Evolutionary conservation across 1,284 basidiomycete genomes (phyloP), one percentile per base, ranked within the genome.

Genomic region (Xerocomus minutiporus): DNA sequence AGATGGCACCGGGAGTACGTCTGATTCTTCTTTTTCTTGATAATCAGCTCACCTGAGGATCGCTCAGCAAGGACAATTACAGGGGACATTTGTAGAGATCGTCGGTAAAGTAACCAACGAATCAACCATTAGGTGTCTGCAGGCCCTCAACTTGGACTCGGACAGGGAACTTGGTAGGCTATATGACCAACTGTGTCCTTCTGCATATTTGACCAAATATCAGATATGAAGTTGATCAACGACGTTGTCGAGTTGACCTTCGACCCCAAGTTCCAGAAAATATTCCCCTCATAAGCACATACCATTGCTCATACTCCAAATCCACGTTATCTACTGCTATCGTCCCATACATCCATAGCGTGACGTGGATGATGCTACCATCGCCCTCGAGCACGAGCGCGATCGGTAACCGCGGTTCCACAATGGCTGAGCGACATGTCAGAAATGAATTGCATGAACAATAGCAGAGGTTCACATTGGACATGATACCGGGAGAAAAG

Each of bases 161-260:
- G 66, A 64, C 3, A 62, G 74, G 25, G 75, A 81, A 20, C 71
- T 94, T 5, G 89, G 91, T 91, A 43, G 23, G 48, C 6, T 35
- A 13, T 13, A 32, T 36, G 40, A 36, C 5, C 8, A 20, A 20
- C 5, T 44, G 26, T 8, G 12, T 45, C n/a, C 17, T 17, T 29
- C 15, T n/a, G 44, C 43, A 44, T 56, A 42, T 46, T 25, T 51
- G 53, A 58, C 46, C 31, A 13, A 20, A 42, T 28, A 20, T 25
- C 57, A 89, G 87, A 90, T 59, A 74, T 88, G 75, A 75, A 79
- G 39, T 61, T 88, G 32, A 79, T 83, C 32, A 81, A 90, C 54
- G 80, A 85, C 56, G 77, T 79, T 11, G 75, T 88, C 46, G 79
- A 84, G 57, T 67, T 84, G 51, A 83, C 81, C 49, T 84, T 85